Base-by-base conservation (phyloP, 2,329 filamentous ascomycete genomes). In the Beauveria rudraprayagi region DNA sequence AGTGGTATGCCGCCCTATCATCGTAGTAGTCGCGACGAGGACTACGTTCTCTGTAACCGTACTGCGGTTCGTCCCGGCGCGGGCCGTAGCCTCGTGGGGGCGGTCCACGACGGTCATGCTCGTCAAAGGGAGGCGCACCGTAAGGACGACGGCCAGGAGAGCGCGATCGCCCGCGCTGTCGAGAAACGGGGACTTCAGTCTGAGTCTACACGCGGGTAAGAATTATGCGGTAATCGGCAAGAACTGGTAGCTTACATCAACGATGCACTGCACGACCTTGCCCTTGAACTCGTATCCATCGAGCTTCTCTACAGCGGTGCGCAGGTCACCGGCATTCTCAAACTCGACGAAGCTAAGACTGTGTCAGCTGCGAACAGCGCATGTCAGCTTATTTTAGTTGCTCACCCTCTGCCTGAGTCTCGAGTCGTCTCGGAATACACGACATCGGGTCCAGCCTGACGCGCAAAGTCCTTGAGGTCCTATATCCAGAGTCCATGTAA, bases 381-480 rank as follows among this genome's bases (percentile, higher is more conserved):
- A 43, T 28, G 19, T 28, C n/a, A 44, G 47, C 41, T 28, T 4
- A 0, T 52, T 53, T 52, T 28, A 30, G 26, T 41, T 24, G 81
- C 89, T 77, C 77, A 96, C 92, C 93, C 93, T 84, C 90, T 91
- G 67, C 92, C 91, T 74, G 89, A 89, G 73, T 96, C 92, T 70
- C 93, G 92, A 69, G 88, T 89, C 63, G 95, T 95, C 79, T 99
- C 94, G 66, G 92, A 97, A 76, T 96, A 99, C 71, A 99, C 94
- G 67, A 99, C 94, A 75, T 97, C 94, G 76, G 96, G 85, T 76
- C 92, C 92, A 75, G 93, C 95, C 76, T 95, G 91, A 73, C 94
- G 92, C 65, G 94, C 94, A 78, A 99, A 99, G 76, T 99, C 94
- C 90, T 99, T 99, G 60, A 99, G 87, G 78, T 99, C 94, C 94